Evolutionary conservation across 768 basidiomycete genomes (phyloP), one percentile per base, ranked within the genome.

Genomic region (Amanita pseudoporphyria): DNA sequence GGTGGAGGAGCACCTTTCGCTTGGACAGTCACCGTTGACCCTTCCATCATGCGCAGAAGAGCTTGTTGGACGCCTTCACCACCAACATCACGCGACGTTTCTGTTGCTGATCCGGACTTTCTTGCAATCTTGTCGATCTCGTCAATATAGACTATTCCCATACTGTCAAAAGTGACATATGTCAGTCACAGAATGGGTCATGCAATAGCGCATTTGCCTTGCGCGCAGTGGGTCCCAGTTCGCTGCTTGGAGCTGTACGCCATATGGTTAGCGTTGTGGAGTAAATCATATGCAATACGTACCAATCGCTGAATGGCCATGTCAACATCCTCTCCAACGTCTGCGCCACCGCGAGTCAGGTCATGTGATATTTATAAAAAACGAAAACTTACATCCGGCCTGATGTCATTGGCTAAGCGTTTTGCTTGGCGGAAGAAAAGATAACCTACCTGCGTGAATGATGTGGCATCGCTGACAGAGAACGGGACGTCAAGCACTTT

Each of bases 21-120:
- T 57, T 87, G 87, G 1, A 95, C 74, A n/a, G 81, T 82, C 33
- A 95, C 76, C 6, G 83, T 68, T 0, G 89, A 83, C 12, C 94
- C 94, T 71, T 98, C 95, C 76, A 98, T 85, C 81, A 98, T 88
- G 47, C 94, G 77, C 4, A 96, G 68, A 14, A 96, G 73, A 16
- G 89, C 83, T 64, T 97, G 93, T 59, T 98, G 94, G 5, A 98
- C 94, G 30, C 94, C 94, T 72, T 96, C 93, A 9, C 94, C 94
- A 19, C 90, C 85, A 1, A 98, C 93, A 62, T 97, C 94, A 56
- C 87, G 76, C 5, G 83, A 79, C 3, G 82, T 79, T 55, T 88
- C 87, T 24, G 71, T 69, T 4, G 84, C 83, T 19, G 68, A 66
- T 38, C 75, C 66, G 5, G 71, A 62, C 57, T 78, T 84, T 43